Conservation (phyloP, 1,139 yeast species). For the Kodamaea derodonti region DNA sequence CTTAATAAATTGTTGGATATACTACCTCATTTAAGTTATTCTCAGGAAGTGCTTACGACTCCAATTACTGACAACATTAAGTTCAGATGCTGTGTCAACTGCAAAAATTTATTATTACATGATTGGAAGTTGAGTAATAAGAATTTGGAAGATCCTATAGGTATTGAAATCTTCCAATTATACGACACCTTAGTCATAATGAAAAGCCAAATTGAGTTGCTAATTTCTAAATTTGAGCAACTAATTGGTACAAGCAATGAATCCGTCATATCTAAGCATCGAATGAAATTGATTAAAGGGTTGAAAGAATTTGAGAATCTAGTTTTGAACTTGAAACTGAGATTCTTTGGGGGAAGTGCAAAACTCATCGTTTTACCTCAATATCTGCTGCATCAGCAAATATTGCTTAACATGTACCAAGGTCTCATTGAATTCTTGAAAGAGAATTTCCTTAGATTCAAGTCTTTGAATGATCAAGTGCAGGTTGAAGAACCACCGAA, state of each 20-base stretch:
- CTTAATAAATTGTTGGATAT: conserved; percentile 44
- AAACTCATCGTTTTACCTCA: conserved; percentile 15
- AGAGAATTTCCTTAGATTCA: conserved; percentile 28
- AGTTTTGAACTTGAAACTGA: conserved; percentile 22
- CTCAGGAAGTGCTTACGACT: conserved; percentile 21
- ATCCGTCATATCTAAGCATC: conserved; percentile 17
- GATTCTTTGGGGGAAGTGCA: conserved; percentile 19
- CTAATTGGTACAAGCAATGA: conserved; percentile 7
- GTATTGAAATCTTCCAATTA: conserved; percentile 19
- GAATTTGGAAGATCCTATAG: conserved; percentile 8
- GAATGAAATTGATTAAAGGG: conserved; percentile 25
- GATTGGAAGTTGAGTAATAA: conserved; percentile 51
- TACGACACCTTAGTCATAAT: conserved; percentile 33
- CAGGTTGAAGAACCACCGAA: conserved; percentile 19
- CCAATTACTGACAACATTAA: conserved; percentile 10
- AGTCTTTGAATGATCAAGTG: conserved; percentile 24
- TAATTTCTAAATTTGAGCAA: conserved; percentile 29
- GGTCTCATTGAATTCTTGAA: conserved; percentile 32
- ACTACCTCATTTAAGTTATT: conserved; percentile 35
- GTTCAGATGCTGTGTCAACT: conserved; percentile 59
- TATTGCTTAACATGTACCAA: conserved; percentile 35
- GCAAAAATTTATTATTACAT: conserved; percentile 61
- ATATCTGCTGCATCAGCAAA: conserved; percentile 13
- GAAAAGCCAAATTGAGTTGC: conserved; percentile 28
- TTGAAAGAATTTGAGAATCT: conserved; percentile 35